Evolutionary conservation across 2,329 filamentous ascomycete species (phyloP).

Genomic region (Sarocladiaceae sp.): DNA sequence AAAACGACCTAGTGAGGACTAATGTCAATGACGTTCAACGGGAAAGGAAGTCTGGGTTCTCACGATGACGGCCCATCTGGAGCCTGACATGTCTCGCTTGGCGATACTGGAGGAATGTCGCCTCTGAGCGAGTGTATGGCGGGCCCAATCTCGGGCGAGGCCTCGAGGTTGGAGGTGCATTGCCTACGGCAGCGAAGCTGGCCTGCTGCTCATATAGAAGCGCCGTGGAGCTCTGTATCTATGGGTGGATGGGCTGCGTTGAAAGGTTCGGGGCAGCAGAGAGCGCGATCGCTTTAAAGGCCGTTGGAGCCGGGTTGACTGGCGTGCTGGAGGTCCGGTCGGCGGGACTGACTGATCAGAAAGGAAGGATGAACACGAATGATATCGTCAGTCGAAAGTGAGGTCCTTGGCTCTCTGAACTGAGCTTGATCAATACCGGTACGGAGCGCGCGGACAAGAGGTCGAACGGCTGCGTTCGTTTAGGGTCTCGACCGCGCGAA

Average conservation of each 20-base stretch:
- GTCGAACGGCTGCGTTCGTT: too few relatives aligned
- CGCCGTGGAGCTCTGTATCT: background rate
- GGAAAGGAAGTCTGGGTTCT: background rate
- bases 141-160: background rate
- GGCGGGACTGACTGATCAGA: too few relatives aligned
- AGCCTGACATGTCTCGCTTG: background rate
- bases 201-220: background rate
- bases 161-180: constrained; percentile 2
- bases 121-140: background rate
- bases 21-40: too few relatives aligned
- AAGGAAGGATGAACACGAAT: too few relatives aligned
- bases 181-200: background rate
- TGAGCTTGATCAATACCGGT: too few relatives aligned
- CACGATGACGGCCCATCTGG: constrained; percentile 1
- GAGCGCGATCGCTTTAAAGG: too few relatives aligned
- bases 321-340: too few relatives aligned
- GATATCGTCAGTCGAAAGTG: too few relatives aligned
- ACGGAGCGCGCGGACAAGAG: too few relatives aligned
- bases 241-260: background rate
- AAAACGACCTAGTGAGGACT: constrained; percentile 3
- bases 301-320: too few relatives aligned
- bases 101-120: background rate
- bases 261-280: background rate
- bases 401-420: too few relatives aligned
- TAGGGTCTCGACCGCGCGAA: constrained; percentile 2